Evolutionary conservation across 2,329 filamentous ascomycete genomes (phyloP), one percentile per base, ranked within the genome.

Genomic region (Spiromastix sp.): DNA sequence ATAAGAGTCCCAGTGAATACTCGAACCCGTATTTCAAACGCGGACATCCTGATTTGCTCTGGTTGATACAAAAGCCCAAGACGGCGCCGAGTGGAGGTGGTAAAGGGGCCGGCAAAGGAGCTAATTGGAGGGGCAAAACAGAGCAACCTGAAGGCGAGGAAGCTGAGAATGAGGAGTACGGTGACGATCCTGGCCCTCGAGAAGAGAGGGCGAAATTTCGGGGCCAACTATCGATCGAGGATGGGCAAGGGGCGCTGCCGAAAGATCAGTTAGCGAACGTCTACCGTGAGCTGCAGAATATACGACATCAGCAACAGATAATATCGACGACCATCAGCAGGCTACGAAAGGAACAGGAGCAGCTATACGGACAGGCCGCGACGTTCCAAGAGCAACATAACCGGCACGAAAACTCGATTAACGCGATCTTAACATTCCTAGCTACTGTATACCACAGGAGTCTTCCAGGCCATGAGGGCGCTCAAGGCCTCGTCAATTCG

Each of bases 1-100:
- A 89, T 56, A 98, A 98, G 65, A 94, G 86, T 39, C 91, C 91
- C 0, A 96, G 87, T 70, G 91, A 96, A 68, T 98, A 98, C 58
- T 87, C 84, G 48, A 95, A 98, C 57, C 85, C 85, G 7, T 98
- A 87, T 63, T 98, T 98, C 63, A 84, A 86, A 48, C 82, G 86
- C 30, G 89, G 87, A 4, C 81, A 93, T 46, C 87, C 87, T 3
- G 93, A 95, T 56, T 67, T 98, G 31, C 67, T 95, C 4, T 96
- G 89, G 89, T 69, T 96, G 38, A 95, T 96, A 44, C 89, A 93
- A 56, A 96, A 96, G 56, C 87, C 89, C 1, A 93, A 89, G 57
- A 83, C 80, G 43, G 75, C 79, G 9, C 61, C 66, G 26, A 63
- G 63, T 5, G 70, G 76, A 37, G 49, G 48, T 4, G 52, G 71